Evolutionary conservation across 495 filamentous ascomycete species (phyloP), one percentile per base, ranked within the genome.

Genomic region (Massariosphaeria phaeospora): DNA sequence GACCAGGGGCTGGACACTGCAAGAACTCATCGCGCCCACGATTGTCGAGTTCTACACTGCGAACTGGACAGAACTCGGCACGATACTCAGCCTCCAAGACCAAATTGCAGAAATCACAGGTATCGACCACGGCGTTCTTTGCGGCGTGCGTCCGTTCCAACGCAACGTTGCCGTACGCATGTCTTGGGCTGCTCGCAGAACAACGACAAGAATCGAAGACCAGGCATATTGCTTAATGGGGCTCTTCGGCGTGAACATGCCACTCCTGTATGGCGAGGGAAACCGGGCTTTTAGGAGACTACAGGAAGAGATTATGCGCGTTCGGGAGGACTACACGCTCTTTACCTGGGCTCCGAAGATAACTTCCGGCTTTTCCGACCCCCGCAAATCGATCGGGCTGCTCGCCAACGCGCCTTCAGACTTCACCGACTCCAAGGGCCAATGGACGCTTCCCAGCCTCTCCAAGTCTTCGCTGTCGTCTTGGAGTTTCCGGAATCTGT

Each of bases 111-210:
- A 29, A 4, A 23, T 48, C n/a, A 52, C 48, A 12, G 48, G 48
- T 6, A 53, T 59, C 35, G 33, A 38, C 9, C 15, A 23, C 25
- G 8, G 35, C 6, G 40, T 48, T 4, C 40, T 59, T 7, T 21
- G 24, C 30, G 33, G 23, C 1, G 39, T 26, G 15, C 21, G 31
- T 44, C 29, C 29, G 12, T 36, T 35, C 35, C 20, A 25, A 15
- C 21, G 25, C 35, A 51, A 29, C 27, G 36, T 63, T 13, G 49
- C 40, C 15, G 40, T 43, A 1, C 41, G 60, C 1, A 61, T 61
- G 50, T 64, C 62, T 3, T 67, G 64, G 64, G 62, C 64, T 25
- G 53, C 56, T 27, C 25, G 50, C 17, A 51, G 64, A 11, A 30
- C 55, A 23, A 67, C 64, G 18, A 62, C 33, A 15, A 33, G 29